Percentiles rank a stretch among this genome's conserved stretches.
Evolutionary conservation across 176 grass and related monocot species (phyloP).

Genomic region (Chloris gayana): DNA sequence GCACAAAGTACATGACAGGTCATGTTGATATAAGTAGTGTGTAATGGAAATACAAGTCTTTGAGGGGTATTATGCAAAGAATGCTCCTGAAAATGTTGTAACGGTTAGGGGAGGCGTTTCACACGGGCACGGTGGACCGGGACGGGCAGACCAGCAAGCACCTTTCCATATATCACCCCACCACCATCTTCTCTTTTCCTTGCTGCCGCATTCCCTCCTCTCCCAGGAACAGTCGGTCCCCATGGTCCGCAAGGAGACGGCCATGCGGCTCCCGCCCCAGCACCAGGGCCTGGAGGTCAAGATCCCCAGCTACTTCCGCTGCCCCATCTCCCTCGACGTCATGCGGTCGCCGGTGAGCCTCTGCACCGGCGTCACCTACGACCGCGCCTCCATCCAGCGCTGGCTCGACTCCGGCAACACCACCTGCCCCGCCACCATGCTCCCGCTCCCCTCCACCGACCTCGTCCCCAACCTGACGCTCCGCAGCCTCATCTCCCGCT

Average conservation of each 20-base stretch:
- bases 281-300: constrained; percentile 66
- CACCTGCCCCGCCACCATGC: constrained; percentile 92
- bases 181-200: constrained; percentile 2
- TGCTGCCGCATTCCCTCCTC: constrained; percentile 29
- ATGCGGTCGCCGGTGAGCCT: constrained; percentile 97
- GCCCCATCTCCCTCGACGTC: constrained; percentile 95
- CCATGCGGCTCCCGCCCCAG: constrained; percentile 39
- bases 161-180: constrained; percentile 29
- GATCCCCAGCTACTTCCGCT: constrained; percentile 84
- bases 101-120: constrained; percentile 3
- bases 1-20: no score
- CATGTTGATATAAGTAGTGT: no score
- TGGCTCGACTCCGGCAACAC: constrained; percentile 93
- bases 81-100: not conserved
- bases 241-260: constrained; percentile 51
- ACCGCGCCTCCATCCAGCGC: constrained; percentile 82
- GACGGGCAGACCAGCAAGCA: constrained; percentile 18
- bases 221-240: constrained; percentile 4
- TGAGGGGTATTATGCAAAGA: constrained; percentile 15
- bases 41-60: not conserved
- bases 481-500: constrained; percentile 75
- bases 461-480: constrained; percentile 81
- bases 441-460: constrained; percentile 67
- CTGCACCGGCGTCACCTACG: constrained; percentile 95
- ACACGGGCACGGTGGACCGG: constrained; percentile 12